These are phyloP conservation scores for Tetracentron sinense DNA, from an alignment of 164 flowering plant genomes.

Conservation along the genomic window DNA sequence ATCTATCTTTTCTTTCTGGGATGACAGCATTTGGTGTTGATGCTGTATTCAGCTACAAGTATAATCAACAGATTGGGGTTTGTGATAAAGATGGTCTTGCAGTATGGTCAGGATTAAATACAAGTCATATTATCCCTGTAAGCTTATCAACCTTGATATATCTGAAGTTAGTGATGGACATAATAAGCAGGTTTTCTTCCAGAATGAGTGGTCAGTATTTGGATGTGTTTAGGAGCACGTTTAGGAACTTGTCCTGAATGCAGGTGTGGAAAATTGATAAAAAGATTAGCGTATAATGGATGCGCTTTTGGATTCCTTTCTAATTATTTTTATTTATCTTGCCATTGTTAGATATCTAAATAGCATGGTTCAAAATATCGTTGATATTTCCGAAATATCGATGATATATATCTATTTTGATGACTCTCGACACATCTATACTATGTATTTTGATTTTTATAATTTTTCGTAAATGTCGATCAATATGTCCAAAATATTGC, in stretches of 20 bases:
- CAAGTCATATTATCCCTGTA: conserved; percentile 92
- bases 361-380: too few species aligned
- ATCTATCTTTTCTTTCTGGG: conserved; percentile 1
- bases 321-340: background rate
- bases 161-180: background rate
- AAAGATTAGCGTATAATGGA: background rate
- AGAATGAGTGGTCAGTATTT: too few species aligned
- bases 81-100: conserved; percentile 87
- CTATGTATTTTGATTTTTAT: too few species aligned
- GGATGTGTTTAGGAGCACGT: too few species aligned
- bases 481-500: too few species aligned
- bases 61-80: conserved; percentile 73
- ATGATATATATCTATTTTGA: too few species aligned
- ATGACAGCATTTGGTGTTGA: conserved; percentile 92
- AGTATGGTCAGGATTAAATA: conserved; percentile 69
- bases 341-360: background rate
- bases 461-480: too few species aligned
- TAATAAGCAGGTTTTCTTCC: background rate
- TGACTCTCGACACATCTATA: too few species aligned
- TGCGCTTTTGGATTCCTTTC: background rate
- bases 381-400: too few species aligned
- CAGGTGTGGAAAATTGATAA: background rate
- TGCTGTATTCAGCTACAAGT: conserved; percentile 90
- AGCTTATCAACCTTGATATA: conserved; percentile 17
- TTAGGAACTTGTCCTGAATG: background rate